phyloP scores from a whole-genome alignment of 2,329 filamentous ascomycete species.

The Capronia americana region DNA sequence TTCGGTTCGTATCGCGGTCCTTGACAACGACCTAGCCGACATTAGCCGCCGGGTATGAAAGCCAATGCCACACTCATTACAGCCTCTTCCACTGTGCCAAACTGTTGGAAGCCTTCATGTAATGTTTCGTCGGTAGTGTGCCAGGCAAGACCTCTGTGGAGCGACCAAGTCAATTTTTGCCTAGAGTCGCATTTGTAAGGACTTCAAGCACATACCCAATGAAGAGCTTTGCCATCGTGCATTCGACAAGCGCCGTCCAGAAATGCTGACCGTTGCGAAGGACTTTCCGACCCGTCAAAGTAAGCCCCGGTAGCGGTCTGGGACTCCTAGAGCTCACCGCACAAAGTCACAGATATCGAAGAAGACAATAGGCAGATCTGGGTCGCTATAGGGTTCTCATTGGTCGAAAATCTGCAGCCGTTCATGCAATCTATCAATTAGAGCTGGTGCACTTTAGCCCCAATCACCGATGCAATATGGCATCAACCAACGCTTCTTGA shows the following conservation, averaged over 20 bases:
- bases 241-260: conserved; percentile 10
- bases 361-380: conserved; percentile 26
- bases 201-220: conserved; percentile 37
- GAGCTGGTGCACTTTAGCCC: conserved; percentile 27
- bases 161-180: conserved; percentile 24
- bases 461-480: conserved; percentile 26
- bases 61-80: conserved; percentile 60
- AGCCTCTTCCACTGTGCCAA: conserved; percentile 89
- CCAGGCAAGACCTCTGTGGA: conserved; percentile 90
- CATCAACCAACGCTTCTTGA: conserved; percentile 23
- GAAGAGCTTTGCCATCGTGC: conserved; percentile 41
- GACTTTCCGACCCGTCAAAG: conserved; percentile 11
- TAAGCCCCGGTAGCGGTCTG: conserved; percentile 25
- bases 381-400: conserved; percentile 28
- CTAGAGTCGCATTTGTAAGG: conserved; percentile 18
- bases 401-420: conserved; percentile 32
- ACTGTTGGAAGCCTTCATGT: conserved; percentile 90
- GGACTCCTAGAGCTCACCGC: conserved; percentile 25
- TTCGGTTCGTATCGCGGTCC: conserved; percentile 94
- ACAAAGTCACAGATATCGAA: conserved; percentile 28
- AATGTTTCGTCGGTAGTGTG: conserved; percentile 91
- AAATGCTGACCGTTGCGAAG: conserved; percentile 9
- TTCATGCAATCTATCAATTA: conserved; percentile 35
- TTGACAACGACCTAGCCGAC: conserved; percentile 84
- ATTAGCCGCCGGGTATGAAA: conserved; percentile 37